Conservation (phyloP, 306 rosid genomes). For the Cucurbita moschata region DNA sequence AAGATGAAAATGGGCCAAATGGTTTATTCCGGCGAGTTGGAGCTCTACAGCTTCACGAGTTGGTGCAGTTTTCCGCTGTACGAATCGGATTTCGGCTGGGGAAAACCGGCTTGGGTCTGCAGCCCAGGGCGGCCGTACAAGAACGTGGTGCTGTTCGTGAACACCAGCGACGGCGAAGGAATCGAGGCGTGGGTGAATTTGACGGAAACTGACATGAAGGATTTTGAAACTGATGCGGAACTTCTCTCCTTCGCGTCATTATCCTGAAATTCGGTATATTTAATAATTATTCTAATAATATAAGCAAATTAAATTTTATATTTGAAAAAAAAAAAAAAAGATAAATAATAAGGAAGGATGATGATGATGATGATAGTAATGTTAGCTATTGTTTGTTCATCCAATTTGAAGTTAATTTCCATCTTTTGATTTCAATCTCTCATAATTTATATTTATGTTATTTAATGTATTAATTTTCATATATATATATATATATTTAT, state of each 20-base stretch:
- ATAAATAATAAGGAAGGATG: not conserved
- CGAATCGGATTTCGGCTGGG: conserved; percentile 38
- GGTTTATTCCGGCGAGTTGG: conserved; percentile 11
- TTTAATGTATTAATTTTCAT: too few relatives aligned
- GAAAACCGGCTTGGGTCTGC: conserved; percentile 25
- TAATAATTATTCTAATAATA: too few relatives aligned
- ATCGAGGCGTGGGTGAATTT: conserved; percentile 27
- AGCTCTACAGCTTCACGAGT: conserved; percentile 8
- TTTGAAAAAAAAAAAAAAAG: not conserved
- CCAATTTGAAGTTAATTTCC: not conserved
- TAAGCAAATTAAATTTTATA: not conserved
- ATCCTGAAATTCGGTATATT: not conserved
- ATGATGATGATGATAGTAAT: not conserved
- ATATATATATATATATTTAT: too few relatives aligned
- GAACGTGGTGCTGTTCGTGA: conserved; percentile 14
- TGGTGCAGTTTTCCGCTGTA: conserved; percentile 15
- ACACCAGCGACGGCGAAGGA: conserved; percentile 6
- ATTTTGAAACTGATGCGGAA: not conserved
- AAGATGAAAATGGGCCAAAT: not conserved
- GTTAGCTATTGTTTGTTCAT: not conserved
- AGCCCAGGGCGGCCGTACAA: conserved; percentile 4
- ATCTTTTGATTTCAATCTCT: too few relatives aligned
- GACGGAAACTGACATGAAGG: conserved; percentile 14
- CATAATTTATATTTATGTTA: too few relatives aligned
- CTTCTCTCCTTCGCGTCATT: not conserved